phyloP scores from a whole-genome alignment of 2,329 filamentous ascomycete genomes.

The Xylariales sp. region DNA sequence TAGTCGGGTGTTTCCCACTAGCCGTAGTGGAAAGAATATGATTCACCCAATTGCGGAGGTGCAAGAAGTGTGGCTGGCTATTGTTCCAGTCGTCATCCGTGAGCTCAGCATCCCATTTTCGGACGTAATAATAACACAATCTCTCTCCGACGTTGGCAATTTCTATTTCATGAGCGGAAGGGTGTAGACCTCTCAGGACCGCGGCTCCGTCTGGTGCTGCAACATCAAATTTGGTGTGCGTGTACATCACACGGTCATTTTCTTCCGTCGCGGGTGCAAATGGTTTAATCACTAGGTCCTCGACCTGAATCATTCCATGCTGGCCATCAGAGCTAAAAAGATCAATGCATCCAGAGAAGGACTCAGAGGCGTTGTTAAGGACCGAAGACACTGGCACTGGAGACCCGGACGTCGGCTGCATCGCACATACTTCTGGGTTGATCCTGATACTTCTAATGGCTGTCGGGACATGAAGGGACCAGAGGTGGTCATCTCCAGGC shows the following conservation, averaged over 20 bases:
- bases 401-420: slow-evolving; percentile 1
- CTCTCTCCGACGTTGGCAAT: not conserved
- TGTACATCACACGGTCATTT: slow-evolving; percentile 25
- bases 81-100: slow-evolving; percentile 40
- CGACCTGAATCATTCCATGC: slow-evolving; percentile 37
- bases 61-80: slow-evolving; percentile 34
- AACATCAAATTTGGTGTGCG: not conserved
- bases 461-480: slow-evolving; percentile 38
- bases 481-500: slow-evolving; percentile 38
- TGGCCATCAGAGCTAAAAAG: slow-evolving; percentile 26
- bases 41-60: slow-evolving; percentile 40
- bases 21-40: slow-evolving; percentile 12
- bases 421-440: slow-evolving; percentile 21
- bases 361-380: slow-evolving; percentile 2
- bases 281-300: slow-evolving; percentile 35
- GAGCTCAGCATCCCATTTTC: slow-evolving; percentile 38
- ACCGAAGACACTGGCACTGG: not conserved
- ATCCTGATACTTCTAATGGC: slow-evolving; percentile 28
- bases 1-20: not conserved
- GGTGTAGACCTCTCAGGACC: not conserved
- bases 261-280: slow-evolving; percentile 16
- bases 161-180: slow-evolving; percentile 30
- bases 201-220: slow-evolving; percentile 18
- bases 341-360: slow-evolving; percentile 27
- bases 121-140: slow-evolving; percentile 41